These are phyloP conservation scores for Kwoniella mangroviensis DNA, from an alignment of 768 basidiomycete species.

Conservation along the genomic window DNA sequence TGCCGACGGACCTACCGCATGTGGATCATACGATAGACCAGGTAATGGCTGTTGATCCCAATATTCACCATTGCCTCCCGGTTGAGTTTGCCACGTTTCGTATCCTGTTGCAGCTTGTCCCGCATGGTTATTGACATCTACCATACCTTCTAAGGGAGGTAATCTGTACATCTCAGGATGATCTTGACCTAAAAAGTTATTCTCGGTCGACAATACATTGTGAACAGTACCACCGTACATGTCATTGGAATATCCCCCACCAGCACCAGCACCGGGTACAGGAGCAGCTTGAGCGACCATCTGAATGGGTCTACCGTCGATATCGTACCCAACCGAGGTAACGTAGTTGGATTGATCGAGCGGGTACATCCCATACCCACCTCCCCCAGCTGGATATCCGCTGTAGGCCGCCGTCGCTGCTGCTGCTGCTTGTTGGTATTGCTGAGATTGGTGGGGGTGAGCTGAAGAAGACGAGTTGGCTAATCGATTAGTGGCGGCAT, in stretches of 20 bases:
- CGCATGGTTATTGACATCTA: background rate
- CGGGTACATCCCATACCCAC: conserved; percentile 6
- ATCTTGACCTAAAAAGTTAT: background rate
- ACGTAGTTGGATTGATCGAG: background rate
- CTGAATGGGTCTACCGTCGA: conserved; percentile 32
- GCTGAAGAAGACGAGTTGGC: conserved; percentile 21
- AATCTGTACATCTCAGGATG: conserved; percentile 38
- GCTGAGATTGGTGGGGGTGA: conserved; percentile 2
- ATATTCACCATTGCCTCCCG: conserved; percentile 11
- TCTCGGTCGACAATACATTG: background rate
- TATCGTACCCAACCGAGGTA: conserved; percentile 40
- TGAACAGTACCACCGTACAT: conserved; percentile 12
- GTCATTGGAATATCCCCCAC: conserved; percentile 1
- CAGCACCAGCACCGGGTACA: background rate
- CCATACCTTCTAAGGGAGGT: conserved; percentile 36
- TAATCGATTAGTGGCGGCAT: conserved; percentile 24
- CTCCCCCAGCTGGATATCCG: background rate
- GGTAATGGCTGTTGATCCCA: conserved; percentile 16
- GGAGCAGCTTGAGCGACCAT: background rate
- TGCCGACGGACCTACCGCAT: background rate
- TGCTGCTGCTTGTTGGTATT: background rate
- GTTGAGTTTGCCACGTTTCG: conserved; percentile 14
- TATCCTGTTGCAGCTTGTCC: conserved; percentile 4
- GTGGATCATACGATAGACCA: conserved; percentile 1
- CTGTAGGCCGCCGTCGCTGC: background rate